phyloP scores from a whole-genome alignment of 2,329 filamentous ascomycete genomes.

The Colletotrichum noveboracense region DNA sequence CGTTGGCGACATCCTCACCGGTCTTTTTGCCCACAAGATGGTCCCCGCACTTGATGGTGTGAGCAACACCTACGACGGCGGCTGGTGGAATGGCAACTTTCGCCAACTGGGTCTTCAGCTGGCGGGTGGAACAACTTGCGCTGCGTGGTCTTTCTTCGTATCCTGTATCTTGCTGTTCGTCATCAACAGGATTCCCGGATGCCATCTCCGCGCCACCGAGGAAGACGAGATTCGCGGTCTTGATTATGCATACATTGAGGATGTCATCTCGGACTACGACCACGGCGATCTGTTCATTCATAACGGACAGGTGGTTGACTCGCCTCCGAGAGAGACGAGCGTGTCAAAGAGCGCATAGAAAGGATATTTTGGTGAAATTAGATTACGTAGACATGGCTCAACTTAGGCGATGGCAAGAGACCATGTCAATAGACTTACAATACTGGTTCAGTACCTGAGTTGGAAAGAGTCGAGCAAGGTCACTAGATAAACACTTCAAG shows the following conservation, averaged over 20 bases:
- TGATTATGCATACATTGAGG: slow-evolving; percentile 41
- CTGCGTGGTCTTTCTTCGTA: slow-evolving; percentile 58
- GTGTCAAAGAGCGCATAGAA: not conserved
- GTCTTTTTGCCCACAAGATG: slow-evolving; percentile 57
- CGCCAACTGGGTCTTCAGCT: slow-evolving; percentile 63
- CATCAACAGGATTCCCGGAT: slow-evolving; percentile 62
- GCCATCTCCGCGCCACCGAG: slow-evolving; percentile 59
- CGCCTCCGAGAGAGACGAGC: not conserved
- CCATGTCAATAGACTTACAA: not conserved
- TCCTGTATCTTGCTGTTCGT: slow-evolving; percentile 58
- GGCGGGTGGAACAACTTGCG: slow-evolving; percentile 60
- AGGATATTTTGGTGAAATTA: not conserved
- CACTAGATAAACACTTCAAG: not conserved
- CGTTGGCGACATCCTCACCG: slow-evolving; percentile 61
- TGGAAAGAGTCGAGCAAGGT: not conserved
- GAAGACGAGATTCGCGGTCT: slow-evolving; percentile 60
- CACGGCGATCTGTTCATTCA: not conserved
- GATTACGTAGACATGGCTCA: not conserved
- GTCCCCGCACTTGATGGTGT: slow-evolving; percentile 58
- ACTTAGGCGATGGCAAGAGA: not conserved
- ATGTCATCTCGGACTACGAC: slow-evolving; percentile 20
- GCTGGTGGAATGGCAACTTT: slow-evolving; percentile 57
- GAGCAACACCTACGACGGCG: slow-evolving; percentile 47
- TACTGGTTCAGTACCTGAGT: not conserved
- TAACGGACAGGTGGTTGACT: slow-evolving; percentile 1